These are phyloP conservation scores for Phlebiopsis gigantea DNA, from an alignment of 768 basidiomycete species.

Conservation along the genomic window DNA sequence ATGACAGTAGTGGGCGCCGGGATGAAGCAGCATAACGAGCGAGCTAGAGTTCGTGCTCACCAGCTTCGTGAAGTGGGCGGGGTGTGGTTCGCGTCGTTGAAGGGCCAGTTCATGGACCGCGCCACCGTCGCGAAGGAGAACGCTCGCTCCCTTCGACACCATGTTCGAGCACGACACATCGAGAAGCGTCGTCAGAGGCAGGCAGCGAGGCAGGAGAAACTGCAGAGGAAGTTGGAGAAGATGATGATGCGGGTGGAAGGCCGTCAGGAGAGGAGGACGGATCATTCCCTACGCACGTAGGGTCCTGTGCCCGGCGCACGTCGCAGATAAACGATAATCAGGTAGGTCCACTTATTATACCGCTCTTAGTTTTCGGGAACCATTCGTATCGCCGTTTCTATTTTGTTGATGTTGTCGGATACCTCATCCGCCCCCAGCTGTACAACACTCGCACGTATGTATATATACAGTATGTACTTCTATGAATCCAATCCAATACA, in stretches of 20 bases:
- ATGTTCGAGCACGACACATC: background rate
- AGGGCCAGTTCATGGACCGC: conserved; percentile 20
- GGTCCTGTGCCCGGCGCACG: too few species aligned
- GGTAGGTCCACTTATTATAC: background rate
- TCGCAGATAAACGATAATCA: background rate
- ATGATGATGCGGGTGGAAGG: background rate
- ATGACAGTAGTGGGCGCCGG: conserved; percentile 16
- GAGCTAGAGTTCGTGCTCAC: conserved; percentile 24
- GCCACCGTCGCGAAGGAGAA: conserved; percentile 23
- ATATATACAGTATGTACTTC: conserved; percentile 5
- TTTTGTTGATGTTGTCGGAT: background rate
- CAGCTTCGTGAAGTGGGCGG: conserved; percentile 25
- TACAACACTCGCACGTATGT: conserved; percentile 4
- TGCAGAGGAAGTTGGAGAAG: conserved; percentile 2
- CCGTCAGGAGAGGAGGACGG: background rate
- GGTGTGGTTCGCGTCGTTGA: conserved; percentile 20
- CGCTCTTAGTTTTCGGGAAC: background rate
- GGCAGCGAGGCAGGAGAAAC: conserved; percentile 3
- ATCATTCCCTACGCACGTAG: too few species aligned
- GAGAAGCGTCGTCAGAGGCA: background rate
- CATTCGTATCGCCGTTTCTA: background rate
- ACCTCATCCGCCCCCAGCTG: background rate
- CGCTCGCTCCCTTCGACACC: conserved; percentile 22
- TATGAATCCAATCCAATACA: background rate
- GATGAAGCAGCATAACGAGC: conserved; percentile 23